A percentile compares a stretch with the other conserved stretches of the same genome.
phyloP scores from a whole-genome alignment of 495 filamentous ascomycete genomes.

The Xylaria cubensis region DNA sequence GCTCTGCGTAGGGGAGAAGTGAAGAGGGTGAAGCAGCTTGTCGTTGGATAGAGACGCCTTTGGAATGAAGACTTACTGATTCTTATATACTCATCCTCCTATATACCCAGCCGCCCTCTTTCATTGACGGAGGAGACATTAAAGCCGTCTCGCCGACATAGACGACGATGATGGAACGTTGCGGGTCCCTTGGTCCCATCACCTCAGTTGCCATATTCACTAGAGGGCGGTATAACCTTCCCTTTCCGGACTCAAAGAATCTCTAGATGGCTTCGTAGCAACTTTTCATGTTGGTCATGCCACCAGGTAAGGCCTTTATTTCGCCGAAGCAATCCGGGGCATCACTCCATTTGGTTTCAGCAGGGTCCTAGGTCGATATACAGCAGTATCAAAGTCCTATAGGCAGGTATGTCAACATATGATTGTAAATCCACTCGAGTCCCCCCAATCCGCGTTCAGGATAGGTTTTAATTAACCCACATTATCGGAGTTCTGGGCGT shows the following conservation, averaged over 20 bases:
- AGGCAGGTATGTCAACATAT: neutral
- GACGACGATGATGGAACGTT: conserved; percentile 17
- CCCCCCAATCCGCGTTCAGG: too few species aligned
- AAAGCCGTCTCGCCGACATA: neutral
- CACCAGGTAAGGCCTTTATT: conserved; percentile 13
- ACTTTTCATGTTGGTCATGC: conserved; percentile 13
- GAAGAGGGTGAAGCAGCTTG: neutral
- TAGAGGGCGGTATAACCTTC: conserved; percentile 18
- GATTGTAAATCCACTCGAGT: neutral
- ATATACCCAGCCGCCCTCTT: neutral
- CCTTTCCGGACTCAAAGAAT: conserved; percentile 8
- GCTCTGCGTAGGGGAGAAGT: neutral
- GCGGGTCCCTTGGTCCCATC: neutral
- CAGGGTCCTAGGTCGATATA: neutral
- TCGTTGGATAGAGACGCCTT: neutral
- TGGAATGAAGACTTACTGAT: neutral
- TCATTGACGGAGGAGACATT: neutral
- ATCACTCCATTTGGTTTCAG: conserved; percentile 4
- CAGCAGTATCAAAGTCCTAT: neutral
- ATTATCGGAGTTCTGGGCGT: too few species aligned
- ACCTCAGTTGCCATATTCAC: neutral
- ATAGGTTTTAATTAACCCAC: too few species aligned
- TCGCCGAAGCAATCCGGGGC: conserved; percentile 22
- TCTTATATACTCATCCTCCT: conserved; percentile 7
- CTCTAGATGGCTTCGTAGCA: neutral